Conservation (phyloP, 2,329 filamentous ascomycete genomes). For the Arthrobotrys musiformis region DNA sequence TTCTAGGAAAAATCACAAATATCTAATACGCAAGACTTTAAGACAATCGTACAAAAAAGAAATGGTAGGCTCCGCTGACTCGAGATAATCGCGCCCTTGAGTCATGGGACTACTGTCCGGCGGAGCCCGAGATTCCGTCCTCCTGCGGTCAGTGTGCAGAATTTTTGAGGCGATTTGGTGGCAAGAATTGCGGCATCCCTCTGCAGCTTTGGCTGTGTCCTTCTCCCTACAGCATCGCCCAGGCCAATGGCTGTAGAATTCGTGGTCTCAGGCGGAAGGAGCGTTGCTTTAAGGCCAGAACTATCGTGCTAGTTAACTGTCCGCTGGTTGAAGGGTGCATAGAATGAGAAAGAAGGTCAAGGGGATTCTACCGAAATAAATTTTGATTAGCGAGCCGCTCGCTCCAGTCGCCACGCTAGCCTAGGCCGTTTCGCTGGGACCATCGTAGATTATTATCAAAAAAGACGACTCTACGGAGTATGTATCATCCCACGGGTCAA, state of each 20-base stretch:
- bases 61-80: conserved; percentile 10
- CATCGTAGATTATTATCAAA: conserved; percentile 13
- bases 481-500: conserved; percentile 9
- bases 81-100: conserved; percentile 11
- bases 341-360: conserved; percentile 18
- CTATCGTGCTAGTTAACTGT: conserved; percentile 17
- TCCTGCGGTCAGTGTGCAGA: neutral
- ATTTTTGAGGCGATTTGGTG: conserved; percentile 9
- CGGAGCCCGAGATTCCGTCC: conserved; percentile 19
- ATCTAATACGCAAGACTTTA: neutral
- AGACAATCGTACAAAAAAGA: neutral
- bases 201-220: conserved; percentile 10
- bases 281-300: neutral
- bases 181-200: conserved; percentile 36
- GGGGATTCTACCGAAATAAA: conserved; percentile 24
- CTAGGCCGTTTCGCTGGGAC: conserved; percentile 33
- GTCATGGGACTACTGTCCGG: conserved; percentile 17
- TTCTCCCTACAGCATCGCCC: conserved; percentile 15
- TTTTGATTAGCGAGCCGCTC: conserved; percentile 53
- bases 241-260: neutral
- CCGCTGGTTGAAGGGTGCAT: conserved; percentile 21
- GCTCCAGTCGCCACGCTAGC: conserved; percentile 29
- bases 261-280: conserved; percentile 36
- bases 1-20: conserved; percentile 20
- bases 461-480: neutral